Evolutionary conservation across 768 basidiomycete species (phyloP).

Genomic region (Ramaria rubella): DNA sequence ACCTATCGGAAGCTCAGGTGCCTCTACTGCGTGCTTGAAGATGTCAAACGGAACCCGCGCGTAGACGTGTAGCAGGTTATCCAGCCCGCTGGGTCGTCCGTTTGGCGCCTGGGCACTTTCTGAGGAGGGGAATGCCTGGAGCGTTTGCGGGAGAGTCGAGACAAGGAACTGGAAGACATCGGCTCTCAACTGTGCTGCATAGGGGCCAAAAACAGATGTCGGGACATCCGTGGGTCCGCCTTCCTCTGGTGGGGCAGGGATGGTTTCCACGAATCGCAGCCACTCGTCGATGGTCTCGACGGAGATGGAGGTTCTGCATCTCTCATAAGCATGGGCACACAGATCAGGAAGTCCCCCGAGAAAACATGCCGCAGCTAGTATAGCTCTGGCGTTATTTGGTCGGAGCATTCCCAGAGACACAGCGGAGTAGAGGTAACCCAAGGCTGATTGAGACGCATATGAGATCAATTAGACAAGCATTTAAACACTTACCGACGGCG

Average conservation of each 20-base stretch:
- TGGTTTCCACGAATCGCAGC: slow-evolving; percentile 67
- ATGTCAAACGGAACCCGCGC: slow-evolving; percentile 80
- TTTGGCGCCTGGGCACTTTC: slow-evolving; percentile 2
- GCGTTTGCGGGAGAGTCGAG: slow-evolving; percentile 59
- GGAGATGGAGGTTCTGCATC: slow-evolving; percentile 69
- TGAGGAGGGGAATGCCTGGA: slow-evolving; percentile 15
- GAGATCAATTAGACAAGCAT: slow-evolving; percentile 5
- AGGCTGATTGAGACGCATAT: slow-evolving; percentile 37
- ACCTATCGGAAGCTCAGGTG: slow-evolving; percentile 77
- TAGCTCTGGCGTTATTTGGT: slow-evolving; percentile 75
- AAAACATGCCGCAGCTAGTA: slow-evolving; percentile 78
- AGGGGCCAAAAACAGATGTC: slow-evolving; percentile 65
- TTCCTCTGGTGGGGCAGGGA: slow-evolving; percentile 32
- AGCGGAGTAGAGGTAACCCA: slow-evolving; percentile 77
- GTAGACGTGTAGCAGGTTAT: slow-evolving; percentile 67
- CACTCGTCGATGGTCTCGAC: slow-evolving; percentile 69
- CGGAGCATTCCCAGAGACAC: slow-evolving; percentile 61
- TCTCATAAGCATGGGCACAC: slow-evolving; percentile 69
- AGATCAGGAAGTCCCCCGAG: slow-evolving; percentile 86
- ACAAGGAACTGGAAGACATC: slow-evolving; percentile 77
- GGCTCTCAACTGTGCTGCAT: slow-evolving; percentile 67
- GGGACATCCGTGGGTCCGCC: slow-evolving; percentile 32
- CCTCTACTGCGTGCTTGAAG: slow-evolving; percentile 78
- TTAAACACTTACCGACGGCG: slow-evolving; percentile 51
- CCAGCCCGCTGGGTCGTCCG: slow-evolving; percentile 42